Evolutionary conservation across 1,139 yeast genomes (phyloP), one percentile per base, ranked within the genome.

Genomic region (Saccharomyces hybrid): DNA sequence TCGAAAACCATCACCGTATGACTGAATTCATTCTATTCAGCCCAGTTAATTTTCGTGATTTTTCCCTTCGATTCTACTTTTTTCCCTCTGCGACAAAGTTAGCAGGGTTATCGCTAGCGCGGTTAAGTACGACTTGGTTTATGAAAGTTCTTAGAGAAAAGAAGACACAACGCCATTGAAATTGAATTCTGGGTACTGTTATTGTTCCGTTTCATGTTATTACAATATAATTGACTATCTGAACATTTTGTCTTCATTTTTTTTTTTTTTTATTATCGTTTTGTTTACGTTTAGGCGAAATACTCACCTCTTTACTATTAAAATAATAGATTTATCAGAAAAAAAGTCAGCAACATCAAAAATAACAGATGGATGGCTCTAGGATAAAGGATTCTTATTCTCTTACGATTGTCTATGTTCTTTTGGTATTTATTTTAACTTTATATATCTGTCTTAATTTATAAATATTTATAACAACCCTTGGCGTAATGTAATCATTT

Each of bases 401-500:
- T 26, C 28, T 11, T 29, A 29, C n/a, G 32, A 29, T 29, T 29
- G 32, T 34, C 42, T 34, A 6, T 34, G 25, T 34, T 14, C 2
- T 34, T 34, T 14, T 34, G 9, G 23, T 34, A 16, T 14, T 34
- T 34, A 34, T 34, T 11, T 9, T 38, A 38, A 13, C 25, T 16
- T 20, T 38, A 38, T 38, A 20, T 16, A 38, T 20, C 23, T 11
- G n/a, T 38, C 16, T 38, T 16, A 20, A 20, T 16, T 38, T 38
- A 38, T 38, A 20, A 20, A 32, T 16, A 9, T 38, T 38, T 38
- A 38, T 38, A 16, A 38, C 44, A 9, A 20, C 20, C 25, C 44
- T 32, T n/a, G 16, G 7, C 16, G 8, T 32, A 38, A 38, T 9
- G 25, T 9, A 20, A 11, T 49, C 56, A 62, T 49, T 64, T 62